Conservation (phyloP, 1,139 yeast species). For the Kluyveromyces sp. region DNA sequence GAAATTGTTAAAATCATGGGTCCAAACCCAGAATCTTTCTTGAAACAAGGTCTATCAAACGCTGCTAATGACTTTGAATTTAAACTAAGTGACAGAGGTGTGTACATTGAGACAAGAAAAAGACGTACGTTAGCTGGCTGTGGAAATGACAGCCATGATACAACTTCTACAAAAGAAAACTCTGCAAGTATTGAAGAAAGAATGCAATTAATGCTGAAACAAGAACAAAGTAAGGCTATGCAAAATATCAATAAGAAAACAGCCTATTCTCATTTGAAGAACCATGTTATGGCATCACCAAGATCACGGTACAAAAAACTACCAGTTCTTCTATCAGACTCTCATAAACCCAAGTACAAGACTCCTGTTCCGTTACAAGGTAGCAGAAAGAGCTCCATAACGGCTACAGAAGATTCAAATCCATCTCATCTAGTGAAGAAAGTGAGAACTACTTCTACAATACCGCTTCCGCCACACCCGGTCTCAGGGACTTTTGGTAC, state of each 20-base stretch:
- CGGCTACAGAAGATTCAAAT: conserved; percentile 16
- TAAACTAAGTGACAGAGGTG: conserved; percentile 26
- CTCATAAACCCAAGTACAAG: conserved; percentile 19
- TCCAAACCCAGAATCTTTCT: conserved; percentile 18
- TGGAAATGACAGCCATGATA: neutral
- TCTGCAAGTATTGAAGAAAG: conserved; percentile 21
- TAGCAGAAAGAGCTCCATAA: conserved; percentile 8
- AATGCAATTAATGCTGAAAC: conserved; percentile 21
- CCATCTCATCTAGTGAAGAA: conserved; percentile 26
- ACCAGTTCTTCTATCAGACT: conserved; percentile 26
- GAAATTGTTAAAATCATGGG: conserved; percentile 24
- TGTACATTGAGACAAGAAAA: conserved; percentile 12
- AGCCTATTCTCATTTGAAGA: conserved; percentile 25
- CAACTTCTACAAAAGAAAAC: conserved; percentile 5
- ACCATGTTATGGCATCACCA: conserved; percentile 28
- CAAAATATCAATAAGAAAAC: conserved; percentile 16
- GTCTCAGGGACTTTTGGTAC: conserved; percentile 6
- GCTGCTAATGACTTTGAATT: conserved; percentile 18
- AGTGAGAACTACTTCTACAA: conserved; percentile 3
- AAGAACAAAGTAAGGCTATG: conserved; percentile 16
- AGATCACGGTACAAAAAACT: conserved; percentile 20
- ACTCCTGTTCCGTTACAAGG: conserved; percentile 20
- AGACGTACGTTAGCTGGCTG: conserved; percentile 12
- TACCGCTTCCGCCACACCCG: neutral
- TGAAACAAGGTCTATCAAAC: conserved; percentile 19